phyloP scores from a whole-genome alignment of 345 rosid species.

The Eucalyptus marginata region DNA sequence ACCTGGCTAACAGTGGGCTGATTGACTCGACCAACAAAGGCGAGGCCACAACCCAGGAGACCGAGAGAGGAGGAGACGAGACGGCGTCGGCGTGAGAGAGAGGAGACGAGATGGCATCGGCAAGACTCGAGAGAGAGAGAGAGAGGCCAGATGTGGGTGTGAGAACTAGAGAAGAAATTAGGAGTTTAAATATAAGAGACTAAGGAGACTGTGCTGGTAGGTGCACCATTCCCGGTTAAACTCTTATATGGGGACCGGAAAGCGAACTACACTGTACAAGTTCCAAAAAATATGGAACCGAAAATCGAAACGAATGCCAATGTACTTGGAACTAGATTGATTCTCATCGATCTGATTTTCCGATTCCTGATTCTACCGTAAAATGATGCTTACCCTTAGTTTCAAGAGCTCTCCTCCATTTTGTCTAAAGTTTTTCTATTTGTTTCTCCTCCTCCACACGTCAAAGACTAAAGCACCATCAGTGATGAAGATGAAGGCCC shows the following conservation, averaged over 20 bases:
- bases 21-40: not conserved
- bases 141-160: too few relatives aligned
- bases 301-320: fast-evolving
- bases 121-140: too few relatives aligned
- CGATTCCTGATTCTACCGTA: fast-evolving
- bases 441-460: fast-evolving
- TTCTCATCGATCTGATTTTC: fast-evolving
- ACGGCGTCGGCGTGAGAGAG: not conserved
- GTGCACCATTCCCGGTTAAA: fast-evolving
- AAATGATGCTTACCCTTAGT: fast-evolving
- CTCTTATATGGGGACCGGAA: too few relatives aligned
- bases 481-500: too few relatives aligned
- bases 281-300: too few relatives aligned
- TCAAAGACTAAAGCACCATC: too few relatives aligned
- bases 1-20: not conserved
- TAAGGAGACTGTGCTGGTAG: fast-evolving
- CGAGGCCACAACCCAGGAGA: not conserved
- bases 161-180: too few relatives aligned
- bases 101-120: not conserved
- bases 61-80: not conserved
- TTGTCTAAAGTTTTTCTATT: fast-evolving
- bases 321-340: fast-evolving
- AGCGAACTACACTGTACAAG: fast-evolving
- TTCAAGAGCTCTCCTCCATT: too few relatives aligned
- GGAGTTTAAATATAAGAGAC: not conserved